Evolutionary conservation across 352 stramenopile genomes (phyloP).

Genomic region (Blastocystis sp.): DNA sequence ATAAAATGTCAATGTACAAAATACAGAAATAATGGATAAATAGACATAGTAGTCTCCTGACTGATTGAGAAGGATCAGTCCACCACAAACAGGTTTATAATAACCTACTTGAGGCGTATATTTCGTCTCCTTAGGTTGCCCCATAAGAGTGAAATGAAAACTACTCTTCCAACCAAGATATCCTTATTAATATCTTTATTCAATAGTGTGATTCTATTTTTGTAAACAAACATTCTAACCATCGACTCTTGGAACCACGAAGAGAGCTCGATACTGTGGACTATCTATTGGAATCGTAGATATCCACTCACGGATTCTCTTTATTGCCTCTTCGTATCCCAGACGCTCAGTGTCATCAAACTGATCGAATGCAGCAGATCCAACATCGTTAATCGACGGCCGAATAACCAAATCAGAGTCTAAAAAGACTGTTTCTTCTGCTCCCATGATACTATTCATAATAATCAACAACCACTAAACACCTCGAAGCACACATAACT

Average conservation of each 20-base stretch:
- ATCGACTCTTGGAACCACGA: neutral
- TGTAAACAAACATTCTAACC: neutral
- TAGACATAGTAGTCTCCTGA: slow-evolving; percentile 34
- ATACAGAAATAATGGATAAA: slow-evolving; percentile 32
- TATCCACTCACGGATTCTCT: slow-evolving; percentile 52
- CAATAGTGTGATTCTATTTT: neutral
- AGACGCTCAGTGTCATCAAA: slow-evolving; percentile 45
- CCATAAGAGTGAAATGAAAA: neutral
- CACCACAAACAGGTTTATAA: neutral
- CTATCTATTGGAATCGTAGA: neutral
- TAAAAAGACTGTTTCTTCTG: slow-evolving; percentile 23
- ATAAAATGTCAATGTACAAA: neutral
- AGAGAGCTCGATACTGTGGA: slow-evolving; percentile 20
- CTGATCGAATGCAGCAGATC: slow-evolving; percentile 34
- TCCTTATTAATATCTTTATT: neutral
- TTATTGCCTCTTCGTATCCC: slow-evolving; percentile 31
- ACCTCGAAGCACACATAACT: slow-evolving; percentile 48
- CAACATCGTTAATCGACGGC: slow-evolving; percentile 41
- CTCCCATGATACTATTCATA: slow-evolving; percentile 28
- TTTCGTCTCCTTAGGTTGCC: neutral
- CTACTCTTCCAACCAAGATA: too few species aligned
- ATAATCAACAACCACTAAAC: neutral
- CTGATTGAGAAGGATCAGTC: neutral
- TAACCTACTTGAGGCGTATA: neutral
- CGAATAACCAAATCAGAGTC: slow-evolving; percentile 59